Evolutionary conservation across 345 rosid genomes (phyloP).

Genomic region (Rhizophora mangle): DNA sequence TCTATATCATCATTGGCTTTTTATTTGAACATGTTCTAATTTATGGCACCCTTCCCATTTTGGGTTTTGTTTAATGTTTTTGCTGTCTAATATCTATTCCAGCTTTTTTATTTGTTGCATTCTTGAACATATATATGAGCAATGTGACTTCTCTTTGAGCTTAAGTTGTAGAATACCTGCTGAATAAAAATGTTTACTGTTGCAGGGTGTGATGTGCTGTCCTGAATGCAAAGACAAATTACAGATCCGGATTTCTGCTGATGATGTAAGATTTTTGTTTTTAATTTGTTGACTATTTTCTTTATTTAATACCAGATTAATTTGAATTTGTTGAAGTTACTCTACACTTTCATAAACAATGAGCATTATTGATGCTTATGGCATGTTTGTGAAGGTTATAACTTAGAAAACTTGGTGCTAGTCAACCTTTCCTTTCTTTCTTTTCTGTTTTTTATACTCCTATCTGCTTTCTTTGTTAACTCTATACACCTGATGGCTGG

Average conservation of each 20-base stretch:
- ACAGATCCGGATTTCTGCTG: conserved; percentile 85
- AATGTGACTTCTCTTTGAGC: neutral
- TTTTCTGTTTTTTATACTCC: neutral
- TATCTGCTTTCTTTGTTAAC: neutral
- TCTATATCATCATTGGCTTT: neutral
- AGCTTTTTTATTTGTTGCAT: neutral
- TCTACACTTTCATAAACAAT: neutral
- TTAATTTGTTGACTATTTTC: neutral
- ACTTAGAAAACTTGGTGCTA: too few species aligned
- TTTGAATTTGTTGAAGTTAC: conserved; percentile 3
- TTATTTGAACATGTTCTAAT: too few species aligned
- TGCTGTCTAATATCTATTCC: neutral
- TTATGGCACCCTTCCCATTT: neutral
- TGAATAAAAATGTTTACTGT: conserved; percentile 3
- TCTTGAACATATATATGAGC: neutral
- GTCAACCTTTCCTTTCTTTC: too few species aligned
- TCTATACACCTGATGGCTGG: neutral
- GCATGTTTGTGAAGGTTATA: neutral
- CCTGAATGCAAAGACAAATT: conserved; percentile 86
- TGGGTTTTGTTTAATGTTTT: neutral
- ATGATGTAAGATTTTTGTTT: conserved; percentile 65
- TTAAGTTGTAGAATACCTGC: conserved; percentile 1
- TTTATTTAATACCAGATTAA: neutral
- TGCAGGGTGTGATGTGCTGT: conserved; percentile 91
- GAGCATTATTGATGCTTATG: neutral